These are phyloP conservation scores for Lepiota venenata DNA, from an alignment of 768 basidiomycete species.

Conservation along the genomic window DNA sequence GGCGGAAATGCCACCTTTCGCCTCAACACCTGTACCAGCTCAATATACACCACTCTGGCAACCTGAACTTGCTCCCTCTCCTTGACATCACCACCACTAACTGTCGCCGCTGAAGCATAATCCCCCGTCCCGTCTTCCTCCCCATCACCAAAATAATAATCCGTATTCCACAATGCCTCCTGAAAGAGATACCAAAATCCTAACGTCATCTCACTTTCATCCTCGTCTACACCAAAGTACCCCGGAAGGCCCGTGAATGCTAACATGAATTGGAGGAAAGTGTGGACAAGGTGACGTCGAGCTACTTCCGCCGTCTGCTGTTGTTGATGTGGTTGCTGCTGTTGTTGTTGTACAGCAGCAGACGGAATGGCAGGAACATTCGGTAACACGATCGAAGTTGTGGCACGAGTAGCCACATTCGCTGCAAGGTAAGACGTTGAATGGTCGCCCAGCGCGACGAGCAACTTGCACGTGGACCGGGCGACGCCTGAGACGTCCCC, in stretches of 20 bases:
- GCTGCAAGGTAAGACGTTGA: constrained; percentile 74
- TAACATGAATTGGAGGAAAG: constrained; percentile 67
- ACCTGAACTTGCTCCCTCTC: constrained; percentile 41
- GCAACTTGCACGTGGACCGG: constrained; percentile 75
- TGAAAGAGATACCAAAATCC: constrained; percentile 91
- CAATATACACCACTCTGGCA: constrained; percentile 75
- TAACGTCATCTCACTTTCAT: constrained; percentile 83
- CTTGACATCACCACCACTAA: constrained; percentile 18
- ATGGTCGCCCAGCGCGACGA: constrained; percentile 83
- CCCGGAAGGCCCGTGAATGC: constrained; percentile 72
- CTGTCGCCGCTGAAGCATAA: constrained; percentile 14
- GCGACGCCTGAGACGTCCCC: constrained; percentile 54
- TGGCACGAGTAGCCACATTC: constrained; percentile 48
- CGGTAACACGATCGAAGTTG: neutral
- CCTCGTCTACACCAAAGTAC: constrained; percentile 79
- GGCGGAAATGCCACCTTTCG: constrained; percentile 77
- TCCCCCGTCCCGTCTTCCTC: constrained; percentile 33
- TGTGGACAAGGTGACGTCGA: constrained; percentile 56
- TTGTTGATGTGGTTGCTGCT: constrained; percentile 29
- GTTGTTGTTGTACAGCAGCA: constrained; percentile 4
- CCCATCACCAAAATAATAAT: constrained; percentile 40
- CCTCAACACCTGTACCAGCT: constrained; percentile 68
- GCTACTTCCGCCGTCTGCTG: constrained; percentile 27
- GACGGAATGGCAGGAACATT: neutral
- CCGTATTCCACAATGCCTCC: constrained; percentile 76